Conservation (phyloP, 441 rosid genomes). For the Pelargonium myrrhifolium region DNA sequence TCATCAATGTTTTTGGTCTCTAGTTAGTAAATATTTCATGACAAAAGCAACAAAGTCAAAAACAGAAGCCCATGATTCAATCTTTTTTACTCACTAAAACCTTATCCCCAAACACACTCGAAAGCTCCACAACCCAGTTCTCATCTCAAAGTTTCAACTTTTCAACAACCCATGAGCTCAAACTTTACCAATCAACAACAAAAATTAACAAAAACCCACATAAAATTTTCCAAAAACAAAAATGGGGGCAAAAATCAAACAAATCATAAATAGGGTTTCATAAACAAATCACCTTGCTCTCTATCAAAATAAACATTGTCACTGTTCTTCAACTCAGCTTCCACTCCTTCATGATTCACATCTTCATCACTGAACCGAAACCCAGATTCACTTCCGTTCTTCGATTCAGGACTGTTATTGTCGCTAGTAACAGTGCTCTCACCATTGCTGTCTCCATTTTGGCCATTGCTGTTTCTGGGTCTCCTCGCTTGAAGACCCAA, state of each 20-base stretch:
- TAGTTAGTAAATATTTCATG: neutral
- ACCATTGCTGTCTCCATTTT: neutral
- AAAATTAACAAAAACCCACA: too few relatives aligned
- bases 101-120: too few relatives aligned
- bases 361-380: neutral
- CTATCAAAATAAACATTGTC: too few relatives aligned
- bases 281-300: too few relatives aligned
- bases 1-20: neutral
- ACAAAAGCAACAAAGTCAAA: neutral
- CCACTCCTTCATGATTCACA: neutral
- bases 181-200: too few relatives aligned
- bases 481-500: slow-evolving; percentile 15
- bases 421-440: neutral
- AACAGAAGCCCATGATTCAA: neutral
- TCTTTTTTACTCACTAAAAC: too few relatives aligned
- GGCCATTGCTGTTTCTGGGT: slow-evolving; percentile 7
- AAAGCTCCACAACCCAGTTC: too few relatives aligned
- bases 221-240: too few relatives aligned
- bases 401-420: neutral
- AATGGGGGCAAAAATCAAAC: neutral
- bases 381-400: slow-evolving; percentile 6
- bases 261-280: neutral
- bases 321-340: slow-evolving; percentile 1
- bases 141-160: too few relatives aligned
- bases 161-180: too few relatives aligned